Percentiles rank a stretch among this genome's conserved stretches.
These are phyloP conservation scores for Maudiozyma serrabonitensis DNA, from an alignment of 805 yeast genomes.

Conservation along the genomic window DNA sequence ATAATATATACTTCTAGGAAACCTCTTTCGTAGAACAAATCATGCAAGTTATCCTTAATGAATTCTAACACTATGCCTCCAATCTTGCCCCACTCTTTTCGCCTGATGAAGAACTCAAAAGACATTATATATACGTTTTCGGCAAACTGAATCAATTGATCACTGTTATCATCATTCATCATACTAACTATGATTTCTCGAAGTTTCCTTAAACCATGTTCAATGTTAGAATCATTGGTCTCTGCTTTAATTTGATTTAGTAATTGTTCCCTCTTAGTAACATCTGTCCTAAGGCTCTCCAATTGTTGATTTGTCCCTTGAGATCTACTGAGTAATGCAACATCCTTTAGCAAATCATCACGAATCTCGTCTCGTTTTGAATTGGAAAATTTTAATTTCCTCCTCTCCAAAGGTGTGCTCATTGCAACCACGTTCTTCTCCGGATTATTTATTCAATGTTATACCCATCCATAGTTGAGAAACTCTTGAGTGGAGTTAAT, in stretches of 20 bases:
- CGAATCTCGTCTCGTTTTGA: slow-evolving; percentile 15
- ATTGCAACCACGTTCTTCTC: not conserved
- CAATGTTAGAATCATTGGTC: slow-evolving; percentile 11
- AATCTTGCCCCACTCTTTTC: slow-evolving; percentile 8
- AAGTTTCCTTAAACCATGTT: slow-evolving; percentile 26
- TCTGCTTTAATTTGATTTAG: slow-evolving; percentile 31
- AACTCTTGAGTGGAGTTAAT: no score
- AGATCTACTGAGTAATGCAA: slow-evolving; percentile 54
- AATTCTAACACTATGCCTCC: slow-evolving; percentile 13
- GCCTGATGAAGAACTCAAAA: slow-evolving; percentile 8
- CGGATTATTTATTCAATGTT: not conserved
- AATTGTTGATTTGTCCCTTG: slow-evolving; percentile 39
- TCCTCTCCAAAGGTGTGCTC: slow-evolving; percentile 11
- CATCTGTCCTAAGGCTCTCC: slow-evolving; percentile 33
- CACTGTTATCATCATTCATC: slow-evolving; percentile 7
- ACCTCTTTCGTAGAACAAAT: slow-evolving; percentile 5
- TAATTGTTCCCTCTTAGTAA: slow-evolving; percentile 32
- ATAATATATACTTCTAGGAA: slow-evolving; percentile 8
- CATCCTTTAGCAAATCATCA: slow-evolving; percentile 25
- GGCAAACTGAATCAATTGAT: slow-evolving; percentile 9
- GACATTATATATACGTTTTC: slow-evolving; percentile 13
- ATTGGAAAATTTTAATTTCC: slow-evolving; percentile 30
- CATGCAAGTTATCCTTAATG: slow-evolving; percentile 7
- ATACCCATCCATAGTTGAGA: no score
- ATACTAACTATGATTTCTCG: slow-evolving; percentile 21